phyloP scores from a whole-genome alignment of 768 basidiomycete species.

The Boletus edulis region DNA sequence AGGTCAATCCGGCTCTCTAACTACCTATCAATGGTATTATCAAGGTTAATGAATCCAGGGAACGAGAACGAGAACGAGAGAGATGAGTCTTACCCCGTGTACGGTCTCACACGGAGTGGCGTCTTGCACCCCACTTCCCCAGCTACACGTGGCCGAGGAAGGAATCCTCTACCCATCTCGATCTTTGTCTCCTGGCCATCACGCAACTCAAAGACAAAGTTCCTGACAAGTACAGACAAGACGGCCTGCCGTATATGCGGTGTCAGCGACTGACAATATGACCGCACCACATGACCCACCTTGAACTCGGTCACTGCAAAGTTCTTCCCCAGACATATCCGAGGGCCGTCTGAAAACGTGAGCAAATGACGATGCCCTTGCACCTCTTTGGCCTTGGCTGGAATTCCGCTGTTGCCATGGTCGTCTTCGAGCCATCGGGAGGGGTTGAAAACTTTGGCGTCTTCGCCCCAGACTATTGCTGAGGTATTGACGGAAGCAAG shows the following conservation, averaged over 20 bases:
- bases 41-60: too few relatives aligned
- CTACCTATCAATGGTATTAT: too few relatives aligned
- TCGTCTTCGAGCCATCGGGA: slow-evolving; percentile 55
- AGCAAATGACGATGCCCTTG: slow-evolving; percentile 51
- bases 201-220: slow-evolving; percentile 34
- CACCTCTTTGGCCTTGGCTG: slow-evolving; percentile 36
- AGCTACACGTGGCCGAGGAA: slow-evolving; percentile 13
- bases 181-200: slow-evolving; percentile 37
- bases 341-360: slow-evolving; percentile 50
- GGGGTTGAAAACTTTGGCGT: slow-evolving; percentile 57
- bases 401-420: slow-evolving; percentile 15
- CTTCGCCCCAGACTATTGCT: slow-evolving; percentile 56
- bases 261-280: neutral
- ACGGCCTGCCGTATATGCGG: slow-evolving; percentile 33
- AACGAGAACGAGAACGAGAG: too few relatives aligned
- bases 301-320: slow-evolving; percentile 45
- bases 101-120: slow-evolving; percentile 26
- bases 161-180: slow-evolving; percentile 12
- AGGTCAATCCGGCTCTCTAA: too few relatives aligned
- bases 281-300: slow-evolving; percentile 13
- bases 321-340: slow-evolving; percentile 47
- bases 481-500: slow-evolving; percentile 46
- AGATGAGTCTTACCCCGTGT: neutral
- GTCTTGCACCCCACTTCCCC: slow-evolving; percentile 23
- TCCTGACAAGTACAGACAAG: slow-evolving; percentile 39